Percentiles rank a stretch among this genome's conserved stretches.
phyloP scores from a whole-genome alignment of 768 basidiomycete genomes.

The Russula compacta region DNA sequence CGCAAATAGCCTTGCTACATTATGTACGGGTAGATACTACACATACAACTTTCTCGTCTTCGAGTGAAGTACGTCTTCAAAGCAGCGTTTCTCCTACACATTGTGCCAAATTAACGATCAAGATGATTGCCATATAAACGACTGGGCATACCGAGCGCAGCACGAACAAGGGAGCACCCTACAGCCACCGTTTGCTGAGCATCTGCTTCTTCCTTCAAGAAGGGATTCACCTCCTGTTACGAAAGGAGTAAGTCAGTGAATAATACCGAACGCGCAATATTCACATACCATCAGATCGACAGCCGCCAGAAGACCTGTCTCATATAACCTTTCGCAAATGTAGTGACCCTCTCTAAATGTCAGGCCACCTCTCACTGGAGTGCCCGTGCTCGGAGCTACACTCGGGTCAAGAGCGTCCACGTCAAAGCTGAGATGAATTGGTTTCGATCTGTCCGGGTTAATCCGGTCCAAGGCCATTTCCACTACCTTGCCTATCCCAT shows the following conservation, averaged over 20 bases:
- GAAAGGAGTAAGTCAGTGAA: not conserved
- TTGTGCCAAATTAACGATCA: not conserved
- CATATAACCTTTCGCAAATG: constrained; percentile 85
- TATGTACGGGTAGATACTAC: not conserved
- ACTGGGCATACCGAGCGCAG: constrained; percentile 62
- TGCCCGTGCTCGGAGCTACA: constrained; percentile 94
- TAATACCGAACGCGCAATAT: not conserved
- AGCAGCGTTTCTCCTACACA: constrained; percentile 23
- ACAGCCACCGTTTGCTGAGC: constrained; percentile 85
- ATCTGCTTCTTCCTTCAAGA: constrained; percentile 62
- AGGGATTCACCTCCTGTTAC: constrained; percentile 90
- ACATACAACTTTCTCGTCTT: not conserved
- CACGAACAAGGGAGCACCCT: constrained; percentile 76
- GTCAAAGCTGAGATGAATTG: constrained; percentile 95
- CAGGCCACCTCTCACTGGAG: constrained; percentile 88
- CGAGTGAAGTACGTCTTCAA: not conserved
- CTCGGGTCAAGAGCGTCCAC: constrained; percentile 91
- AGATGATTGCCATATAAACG: not conserved
- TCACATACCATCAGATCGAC: constrained; percentile 83
- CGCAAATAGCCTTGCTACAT: no score
- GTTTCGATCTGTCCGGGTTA: constrained; percentile 71
- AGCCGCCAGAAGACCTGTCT: constrained; percentile 87
- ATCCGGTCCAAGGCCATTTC: constrained; percentile 96
- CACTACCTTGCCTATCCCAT: constrained; percentile 89
- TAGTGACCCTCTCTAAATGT: constrained; percentile 99